Conservation (phyloP, 192 early-diverging fungal species). For the Coemansia sp. region DNA sequence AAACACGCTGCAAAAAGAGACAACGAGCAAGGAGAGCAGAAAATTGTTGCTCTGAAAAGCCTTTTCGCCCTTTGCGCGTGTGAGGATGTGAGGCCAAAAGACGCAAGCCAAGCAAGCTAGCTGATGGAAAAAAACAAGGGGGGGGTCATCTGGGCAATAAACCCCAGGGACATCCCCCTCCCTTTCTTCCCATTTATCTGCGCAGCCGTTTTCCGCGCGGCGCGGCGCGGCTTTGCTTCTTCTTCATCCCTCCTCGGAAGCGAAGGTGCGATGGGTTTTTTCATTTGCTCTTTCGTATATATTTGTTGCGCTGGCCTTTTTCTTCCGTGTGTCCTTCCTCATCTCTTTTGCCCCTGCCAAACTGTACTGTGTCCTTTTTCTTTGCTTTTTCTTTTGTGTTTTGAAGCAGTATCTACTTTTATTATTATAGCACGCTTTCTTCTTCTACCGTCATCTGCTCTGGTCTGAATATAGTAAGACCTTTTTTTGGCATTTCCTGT, state of each 20-base stretch:
- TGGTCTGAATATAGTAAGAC: conserved; percentile 2
- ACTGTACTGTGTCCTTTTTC: no score
- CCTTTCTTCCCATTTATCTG: not conserved
- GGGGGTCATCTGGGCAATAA: not conserved
- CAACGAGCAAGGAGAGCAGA: not conserved
- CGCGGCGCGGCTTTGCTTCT: not conserved
- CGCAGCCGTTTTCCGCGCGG: not conserved
- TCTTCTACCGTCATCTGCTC: not conserved
- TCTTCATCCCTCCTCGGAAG: not conserved
- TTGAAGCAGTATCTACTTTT: not conserved
- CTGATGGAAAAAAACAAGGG: not conserved
- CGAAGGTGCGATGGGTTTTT: not conserved
- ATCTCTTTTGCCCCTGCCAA: no score
- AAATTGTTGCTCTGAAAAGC: conserved; percentile 1
- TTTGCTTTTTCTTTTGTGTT: not conserved
- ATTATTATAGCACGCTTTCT: not conserved
- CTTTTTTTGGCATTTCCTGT: conserved; percentile 3
- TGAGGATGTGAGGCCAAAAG: no score
- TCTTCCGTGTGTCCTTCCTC: not conserved
- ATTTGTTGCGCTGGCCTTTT: not conserved
- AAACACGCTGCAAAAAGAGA: no score
- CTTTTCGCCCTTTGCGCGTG: not conserved
- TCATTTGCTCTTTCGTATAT: not conserved
- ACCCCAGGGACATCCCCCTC: not conserved
- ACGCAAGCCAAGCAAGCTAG: no score